Conservation (phyloP, 805 yeast genomes). For the Cyberlindnera subsufficiens region DNA sequence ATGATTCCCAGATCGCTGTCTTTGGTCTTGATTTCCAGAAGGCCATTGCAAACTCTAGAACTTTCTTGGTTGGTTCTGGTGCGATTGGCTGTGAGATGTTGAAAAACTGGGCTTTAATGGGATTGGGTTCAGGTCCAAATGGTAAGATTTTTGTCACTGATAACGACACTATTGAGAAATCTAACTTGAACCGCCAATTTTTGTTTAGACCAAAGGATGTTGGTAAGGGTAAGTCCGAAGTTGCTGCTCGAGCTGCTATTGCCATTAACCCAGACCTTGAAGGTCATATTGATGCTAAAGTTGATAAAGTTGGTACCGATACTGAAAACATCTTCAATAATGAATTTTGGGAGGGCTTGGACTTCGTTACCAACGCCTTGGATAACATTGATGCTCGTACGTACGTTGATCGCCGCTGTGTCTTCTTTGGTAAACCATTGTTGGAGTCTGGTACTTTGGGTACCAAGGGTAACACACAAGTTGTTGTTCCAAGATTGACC, state of each 20-base stretch:
- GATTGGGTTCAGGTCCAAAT: conserved; percentile 85
- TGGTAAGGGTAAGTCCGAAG: conserved; percentile 84
- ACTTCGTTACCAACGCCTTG: conserved; percentile 91
- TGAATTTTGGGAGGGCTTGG: conserved; percentile 76
- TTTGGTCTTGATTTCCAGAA: conserved; percentile 79
- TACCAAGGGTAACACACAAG: conserved; percentile 97
- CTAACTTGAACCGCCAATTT: conserved; percentile 94
- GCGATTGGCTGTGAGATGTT: conserved; percentile 99
- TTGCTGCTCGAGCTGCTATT: conserved; percentile 79
- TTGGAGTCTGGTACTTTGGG: conserved; percentile 97
- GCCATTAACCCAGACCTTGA: conserved; percentile 79
- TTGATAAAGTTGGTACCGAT: conserved; percentile 91
- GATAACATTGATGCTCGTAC: conserved; percentile 98
- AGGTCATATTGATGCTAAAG: conserved; percentile 69
- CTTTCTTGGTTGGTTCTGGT: conserved; percentile 93
- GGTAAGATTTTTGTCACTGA: conserved; percentile 87
- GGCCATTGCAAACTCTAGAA: conserved; percentile 65
- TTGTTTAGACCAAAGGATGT: conserved; percentile 93
- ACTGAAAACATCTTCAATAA: conserved; percentile 85
- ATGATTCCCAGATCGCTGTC: conserved; percentile 94
- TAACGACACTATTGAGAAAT: conserved; percentile 91
- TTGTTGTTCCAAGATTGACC: conserved; percentile 86
- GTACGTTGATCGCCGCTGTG: conserved; percentile 95
- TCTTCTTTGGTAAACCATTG: conserved; percentile 83
- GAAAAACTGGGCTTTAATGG: conserved; percentile 97